These are phyloP conservation scores for Ceratobasidium sp. DNA, from an alignment of 1,284 basidiomycete genomes.

Conservation along the genomic window DNA sequence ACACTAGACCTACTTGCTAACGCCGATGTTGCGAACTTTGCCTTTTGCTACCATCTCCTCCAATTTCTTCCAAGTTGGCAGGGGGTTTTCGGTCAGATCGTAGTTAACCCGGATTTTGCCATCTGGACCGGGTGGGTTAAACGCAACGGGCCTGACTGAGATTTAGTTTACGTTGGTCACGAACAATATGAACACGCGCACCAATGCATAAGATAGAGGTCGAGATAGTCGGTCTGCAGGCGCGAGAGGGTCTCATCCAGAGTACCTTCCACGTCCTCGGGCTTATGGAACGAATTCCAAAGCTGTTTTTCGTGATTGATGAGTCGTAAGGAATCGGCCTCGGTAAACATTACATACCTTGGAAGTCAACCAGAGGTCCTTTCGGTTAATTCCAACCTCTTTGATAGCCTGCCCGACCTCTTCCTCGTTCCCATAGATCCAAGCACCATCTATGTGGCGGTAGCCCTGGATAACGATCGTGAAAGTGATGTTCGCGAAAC, in stretches of 20 bases:
- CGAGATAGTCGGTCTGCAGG: conserved; percentile 61
- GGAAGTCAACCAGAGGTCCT: conserved; percentile 61
- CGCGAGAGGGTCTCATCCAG: conserved; percentile 60
- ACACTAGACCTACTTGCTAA: conserved; percentile 57
- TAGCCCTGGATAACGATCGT: conserved; percentile 49
- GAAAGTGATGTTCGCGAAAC: not conserved
- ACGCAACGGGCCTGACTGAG: conserved; percentile 69
- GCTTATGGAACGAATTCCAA: conserved; percentile 57
- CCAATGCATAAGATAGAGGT: conserved; percentile 64
- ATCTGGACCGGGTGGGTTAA: conserved; percentile 61
- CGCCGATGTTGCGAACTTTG: conserved; percentile 59
- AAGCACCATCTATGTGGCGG: conserved; percentile 58
- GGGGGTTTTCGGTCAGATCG: conserved; percentile 75
- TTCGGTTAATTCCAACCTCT: conserved; percentile 57
- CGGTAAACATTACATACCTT: conserved; percentile 47
- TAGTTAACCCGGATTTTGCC: conserved; percentile 65
- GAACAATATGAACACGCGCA: conserved; percentile 43
- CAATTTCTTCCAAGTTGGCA: conserved; percentile 66
- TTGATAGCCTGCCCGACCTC: conserved; percentile 61
- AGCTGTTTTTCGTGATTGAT: conserved; percentile 46
- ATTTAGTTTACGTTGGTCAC: conserved; percentile 56
- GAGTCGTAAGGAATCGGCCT: not conserved
- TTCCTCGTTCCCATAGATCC: conserved; percentile 54
- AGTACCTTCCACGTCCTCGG: conserved; percentile 57
- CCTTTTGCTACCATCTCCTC: conserved; percentile 59